phyloP scores from a whole-genome alignment of 2,329 filamentous ascomycete species.

The Fusarium sp. region DNA sequence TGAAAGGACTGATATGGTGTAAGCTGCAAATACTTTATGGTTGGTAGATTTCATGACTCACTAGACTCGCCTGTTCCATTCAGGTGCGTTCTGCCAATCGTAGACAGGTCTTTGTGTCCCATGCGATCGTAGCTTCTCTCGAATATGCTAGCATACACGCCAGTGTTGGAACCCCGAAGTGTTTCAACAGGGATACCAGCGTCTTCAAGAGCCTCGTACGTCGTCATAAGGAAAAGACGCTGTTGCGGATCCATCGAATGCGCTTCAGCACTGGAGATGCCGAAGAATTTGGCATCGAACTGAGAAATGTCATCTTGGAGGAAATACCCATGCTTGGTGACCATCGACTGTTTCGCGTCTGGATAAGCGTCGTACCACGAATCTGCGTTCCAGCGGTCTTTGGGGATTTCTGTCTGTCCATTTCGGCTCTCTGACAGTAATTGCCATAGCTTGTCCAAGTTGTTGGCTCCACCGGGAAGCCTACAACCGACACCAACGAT shows the following conservation, averaged over 20 bases:
- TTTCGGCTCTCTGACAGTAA: neutral
- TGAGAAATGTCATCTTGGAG: slow-evolving; percentile 5
- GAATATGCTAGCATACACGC: slow-evolving; percentile 12
- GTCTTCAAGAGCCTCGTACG: slow-evolving; percentile 9
- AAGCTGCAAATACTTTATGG: neutral
- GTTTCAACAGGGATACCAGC: slow-evolving; percentile 6
- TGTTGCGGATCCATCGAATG: neutral
- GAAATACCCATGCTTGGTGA: slow-evolving; percentile 11
- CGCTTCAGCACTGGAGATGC: slow-evolving; percentile 8
- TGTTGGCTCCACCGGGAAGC: slow-evolving; percentile 10
- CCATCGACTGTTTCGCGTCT: slow-evolving; percentile 10
- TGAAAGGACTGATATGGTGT: neutral
- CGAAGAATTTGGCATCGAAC: slow-evolving; percentile 11
- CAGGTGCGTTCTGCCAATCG: slow-evolving; percentile 1
- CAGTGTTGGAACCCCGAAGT: slow-evolving; percentile 2
- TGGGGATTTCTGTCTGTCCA: slow-evolving; percentile 6
- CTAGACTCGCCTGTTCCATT: slow-evolving; percentile 10
- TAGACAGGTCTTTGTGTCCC: slow-evolving; percentile 11
- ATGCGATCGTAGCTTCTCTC: slow-evolving; percentile 13
- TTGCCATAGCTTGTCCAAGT: slow-evolving; percentile 8
- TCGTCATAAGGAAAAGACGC: slow-evolving; percentile 2
- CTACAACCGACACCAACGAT: slow-evolving; percentile 6
- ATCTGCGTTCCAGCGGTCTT: slow-evolving; percentile 11
- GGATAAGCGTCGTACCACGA: slow-evolving; percentile 4
- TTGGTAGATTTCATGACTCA: neutral